Conservation (phyloP, 2,329 filamentous ascomycete species). For the Paecilomyces fulvus region DNA sequence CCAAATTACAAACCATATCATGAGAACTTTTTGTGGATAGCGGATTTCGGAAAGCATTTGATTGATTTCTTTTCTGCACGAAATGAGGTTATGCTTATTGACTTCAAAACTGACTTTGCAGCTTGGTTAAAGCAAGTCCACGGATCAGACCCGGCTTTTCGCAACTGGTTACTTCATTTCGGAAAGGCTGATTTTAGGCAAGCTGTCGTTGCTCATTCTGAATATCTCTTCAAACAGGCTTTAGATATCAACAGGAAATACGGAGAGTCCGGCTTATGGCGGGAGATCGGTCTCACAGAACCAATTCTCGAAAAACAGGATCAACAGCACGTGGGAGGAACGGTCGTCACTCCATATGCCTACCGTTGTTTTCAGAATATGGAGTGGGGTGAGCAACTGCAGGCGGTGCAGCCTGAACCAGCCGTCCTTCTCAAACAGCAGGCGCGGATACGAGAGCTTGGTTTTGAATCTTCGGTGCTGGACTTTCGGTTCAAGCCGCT, state of each 20-base stretch:
- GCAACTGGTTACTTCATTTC: conserved; percentile 47
- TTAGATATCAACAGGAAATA: conserved; percentile 39
- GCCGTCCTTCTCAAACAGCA: conserved; percentile 15
- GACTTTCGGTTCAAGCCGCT: conserved; percentile 6
- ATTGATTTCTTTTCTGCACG: conserved; percentile 50
- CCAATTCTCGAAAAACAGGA: conserved; percentile 22
- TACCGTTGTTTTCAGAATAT: conserved; percentile 56
- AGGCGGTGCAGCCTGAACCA: conserved; percentile 33
- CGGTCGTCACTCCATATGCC: conserved; percentile 63
- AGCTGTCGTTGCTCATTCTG: conserved; percentile 50
- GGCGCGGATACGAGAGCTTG: conserved; percentile 2
- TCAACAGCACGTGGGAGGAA: conserved; percentile 25
- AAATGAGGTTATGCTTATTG: conserved; percentile 39
- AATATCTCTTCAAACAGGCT: conserved; percentile 59
- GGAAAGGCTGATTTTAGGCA: conserved; percentile 53
- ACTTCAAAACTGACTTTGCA: conserved; percentile 53
- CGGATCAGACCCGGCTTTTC: conserved; percentile 32
- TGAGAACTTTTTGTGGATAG: conserved; percentile 60
- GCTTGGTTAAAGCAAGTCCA: conserved; percentile 48
- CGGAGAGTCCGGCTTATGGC: conserved; percentile 44
- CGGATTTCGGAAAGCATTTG: conserved; percentile 61
- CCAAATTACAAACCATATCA: conserved; percentile 56
- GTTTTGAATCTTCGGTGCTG: conserved; percentile 1
- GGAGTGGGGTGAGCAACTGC: conserved; percentile 41
- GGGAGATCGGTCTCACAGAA: conserved; percentile 38